Base-by-base conservation (phyloP, 2,329 filamentous ascomycete species). In the Aciculosporium take region DNA sequence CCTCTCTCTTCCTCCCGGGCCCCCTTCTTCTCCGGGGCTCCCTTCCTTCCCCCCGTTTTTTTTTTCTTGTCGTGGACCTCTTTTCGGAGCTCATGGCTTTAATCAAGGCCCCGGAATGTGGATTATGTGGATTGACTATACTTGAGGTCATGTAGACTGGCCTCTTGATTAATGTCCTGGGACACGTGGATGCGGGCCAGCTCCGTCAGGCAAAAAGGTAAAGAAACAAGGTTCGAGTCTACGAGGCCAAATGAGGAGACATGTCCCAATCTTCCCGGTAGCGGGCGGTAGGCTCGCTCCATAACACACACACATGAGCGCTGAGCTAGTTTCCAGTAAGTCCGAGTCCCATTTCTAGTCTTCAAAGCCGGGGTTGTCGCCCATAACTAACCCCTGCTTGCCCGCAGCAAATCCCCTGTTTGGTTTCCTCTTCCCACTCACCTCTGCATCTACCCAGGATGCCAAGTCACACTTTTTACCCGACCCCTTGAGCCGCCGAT, bases 381-480 rank as follows among this genome's bases (percentile, higher is more conserved):
- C n/a, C n/a, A n/a, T n/a, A 31, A 32, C n/a, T n/a, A 17, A 41
- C 29, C 42, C 42, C 28, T 44, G 42, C 38, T 34, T 37, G 59
- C 57, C 58, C 59, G 33, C 61, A 60, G 55, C 58, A 47, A 46
- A 63, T 58, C 61, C 33, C 42, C 34, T 40, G 42, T 18, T 42
- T 20, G 28, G 17, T 38, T 37, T 30, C 39, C 31, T 62, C 49
- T 40, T 6, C 23, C 23, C 25, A n/a, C 6, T 8, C 24, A 7
- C 20, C 32, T n/a, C n/a, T n/a, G n/a, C n/a, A n/a, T n/a, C n/a
- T n/a, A n/a, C n/a, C n/a, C n/a, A n/a, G n/a, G n/a, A n/a, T n/a
- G n/a, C n/a, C n/a, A n/a, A 68, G 66, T 68, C 61, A 60, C 66
- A 71, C 68, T 68, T 68, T 66, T 68, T 66, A 67, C 56, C 62